Base-by-base conservation (phyloP, 2,329 filamentous ascomycete species). In the Sporothrix luriei region DNA sequence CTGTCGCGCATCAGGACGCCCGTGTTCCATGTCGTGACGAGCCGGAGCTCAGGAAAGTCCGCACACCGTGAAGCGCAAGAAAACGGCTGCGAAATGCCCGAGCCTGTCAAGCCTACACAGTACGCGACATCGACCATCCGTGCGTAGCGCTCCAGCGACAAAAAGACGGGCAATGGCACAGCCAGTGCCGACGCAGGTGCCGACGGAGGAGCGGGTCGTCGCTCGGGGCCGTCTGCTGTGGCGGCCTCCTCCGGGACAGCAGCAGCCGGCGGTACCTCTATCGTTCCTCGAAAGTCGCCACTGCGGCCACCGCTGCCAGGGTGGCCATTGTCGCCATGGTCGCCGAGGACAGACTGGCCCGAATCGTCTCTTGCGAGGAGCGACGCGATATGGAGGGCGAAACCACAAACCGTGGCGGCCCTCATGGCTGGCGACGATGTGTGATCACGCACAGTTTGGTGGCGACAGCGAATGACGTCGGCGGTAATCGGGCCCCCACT, bases 71-170 rank as follows among this genome's bases (percentile, higher is more conserved):
- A 95, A 16, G 90, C 86, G 79, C 95, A 99, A 43, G 85, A 81
- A 78, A 99, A 99, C 0, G 95, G 95, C 74, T 89, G 88, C 65
- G 85, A 84, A 72, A 99, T 89, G 51, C 94, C 95, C 71, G 98
- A 89, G 51, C 94, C 95, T 0, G 91, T 90, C 5, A 86, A 89
- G 72, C 94, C 93, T 70, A 98, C 91, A 79, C 95, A 99, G 80
- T 98, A 98, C 62, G 93, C 84, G 71, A 98, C 95, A 78, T 99
- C 95, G 72, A 97, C 94, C 33, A 98, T 86, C 68, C 94, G 90
- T n/a, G 94, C 88, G 69, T 94, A 84, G 76, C 97, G 91, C 79
- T 97, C 93, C 16, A 99, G 88, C 21, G 92, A 89, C 70, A 86
- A 82, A 80, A 97, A 98, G 72, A 97, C 84, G 4, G 46, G 26